phyloP scores from a whole-genome alignment of 139 green algal species.

The Marvania coccoides region DNA sequence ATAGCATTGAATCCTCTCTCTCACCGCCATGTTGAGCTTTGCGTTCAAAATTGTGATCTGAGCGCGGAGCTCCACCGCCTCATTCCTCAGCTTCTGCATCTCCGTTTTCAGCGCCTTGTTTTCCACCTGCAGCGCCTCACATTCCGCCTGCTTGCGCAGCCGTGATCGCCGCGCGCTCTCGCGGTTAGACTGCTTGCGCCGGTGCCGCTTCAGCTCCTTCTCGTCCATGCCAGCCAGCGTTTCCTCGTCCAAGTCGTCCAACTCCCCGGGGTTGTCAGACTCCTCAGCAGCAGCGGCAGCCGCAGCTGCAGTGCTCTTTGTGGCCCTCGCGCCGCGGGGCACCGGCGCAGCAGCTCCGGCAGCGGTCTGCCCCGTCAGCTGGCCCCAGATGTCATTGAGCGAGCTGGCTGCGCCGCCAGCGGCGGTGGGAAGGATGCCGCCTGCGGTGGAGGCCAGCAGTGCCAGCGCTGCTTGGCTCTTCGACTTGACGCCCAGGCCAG shows the following conservation, averaged over 20 bases:
- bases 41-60: slow-evolving; percentile 24
- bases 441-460: slow-evolving; percentile 15
- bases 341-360: not conserved
- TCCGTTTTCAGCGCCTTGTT: slow-evolving; percentile 35
- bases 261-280: not conserved
- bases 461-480: slow-evolving; percentile 22
- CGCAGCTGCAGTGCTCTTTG: not conserved
- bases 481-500: not conserved
- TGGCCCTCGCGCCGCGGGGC: not conserved
- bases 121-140: slow-evolving; percentile 46
- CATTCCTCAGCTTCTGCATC: slow-evolving; percentile 9
- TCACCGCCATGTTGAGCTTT: slow-evolving; percentile 26
- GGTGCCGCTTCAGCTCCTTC: slow-evolving; percentile 68
- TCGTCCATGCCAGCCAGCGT: slow-evolving; percentile 42
- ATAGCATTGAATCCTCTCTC: no score
- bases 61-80: slow-evolving; percentile 17
- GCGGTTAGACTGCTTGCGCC: slow-evolving; percentile 84
- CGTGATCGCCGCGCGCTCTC: slow-evolving; percentile 74
- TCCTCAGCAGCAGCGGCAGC: slow-evolving; percentile 1
- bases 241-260: not conserved
- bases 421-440: not conserved
- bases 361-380: no score
- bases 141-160: slow-evolving; percentile 81
- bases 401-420: no score
- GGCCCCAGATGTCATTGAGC: no score